phyloP scores from a whole-genome alignment of 768 basidiomycete species.

The Tulasnella sp. region DNA sequence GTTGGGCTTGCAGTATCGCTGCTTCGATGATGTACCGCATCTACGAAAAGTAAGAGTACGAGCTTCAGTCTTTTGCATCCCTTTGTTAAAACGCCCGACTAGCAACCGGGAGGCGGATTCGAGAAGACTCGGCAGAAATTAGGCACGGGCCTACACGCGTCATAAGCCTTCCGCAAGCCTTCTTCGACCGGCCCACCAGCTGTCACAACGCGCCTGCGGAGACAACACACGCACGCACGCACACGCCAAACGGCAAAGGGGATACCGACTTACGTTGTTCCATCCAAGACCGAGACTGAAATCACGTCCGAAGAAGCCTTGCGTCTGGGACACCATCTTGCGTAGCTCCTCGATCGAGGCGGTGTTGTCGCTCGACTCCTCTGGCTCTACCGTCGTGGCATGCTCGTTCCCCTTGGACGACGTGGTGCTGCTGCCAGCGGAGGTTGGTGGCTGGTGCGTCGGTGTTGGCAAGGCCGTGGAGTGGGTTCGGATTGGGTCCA shows the following conservation, averaged over 20 bases:
- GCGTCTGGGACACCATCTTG: conserved; percentile 39
- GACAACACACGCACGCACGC: neutral
- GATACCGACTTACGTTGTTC: conserved; percentile 47
- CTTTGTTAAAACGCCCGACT: too few species aligned
- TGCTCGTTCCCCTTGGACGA: neutral
- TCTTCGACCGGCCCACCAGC: neutral
- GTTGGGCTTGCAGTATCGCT: conserved; percentile 41
- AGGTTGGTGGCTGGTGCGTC: neutral
- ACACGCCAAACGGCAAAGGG: too few species aligned
- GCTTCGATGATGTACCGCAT: conserved; percentile 51
- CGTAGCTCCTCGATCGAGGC: conserved; percentile 37
- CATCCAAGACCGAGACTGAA: conserved; percentile 46
- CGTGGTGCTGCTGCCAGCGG: neutral
- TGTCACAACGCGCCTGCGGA: neutral
- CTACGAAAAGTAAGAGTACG: too few species aligned
- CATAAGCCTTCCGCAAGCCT: neutral
- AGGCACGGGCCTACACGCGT: neutral
- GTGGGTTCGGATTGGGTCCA: neutral
- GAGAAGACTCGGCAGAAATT: too few species aligned
- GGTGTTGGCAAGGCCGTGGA: neutral
- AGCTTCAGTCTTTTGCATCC: too few species aligned
- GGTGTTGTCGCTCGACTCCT: conserved; percentile 27
- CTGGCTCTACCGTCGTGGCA: neutral
- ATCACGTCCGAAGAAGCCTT: conserved; percentile 46
- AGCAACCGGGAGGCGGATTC: too few species aligned